Base-by-base conservation (phyloP, 345 rosid genomes). In the Hibiscus tridactylites region DNA sequence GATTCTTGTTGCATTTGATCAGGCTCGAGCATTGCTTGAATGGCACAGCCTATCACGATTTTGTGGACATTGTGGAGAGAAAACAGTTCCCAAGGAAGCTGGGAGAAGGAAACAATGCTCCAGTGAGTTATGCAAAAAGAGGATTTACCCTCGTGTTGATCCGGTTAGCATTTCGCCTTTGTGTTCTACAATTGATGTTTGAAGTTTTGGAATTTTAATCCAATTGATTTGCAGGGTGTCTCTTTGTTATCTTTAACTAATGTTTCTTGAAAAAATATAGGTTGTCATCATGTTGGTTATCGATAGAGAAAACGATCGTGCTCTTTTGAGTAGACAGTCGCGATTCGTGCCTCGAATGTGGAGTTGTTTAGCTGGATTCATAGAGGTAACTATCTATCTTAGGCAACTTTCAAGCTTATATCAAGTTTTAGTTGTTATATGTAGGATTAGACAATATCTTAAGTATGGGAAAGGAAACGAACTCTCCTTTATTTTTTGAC, bases 281-380 rank as follows among this genome's bases (percentile, higher is more conserved):
- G 97, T 90, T 75, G 98, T 94, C 74, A 91, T 94, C 75, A 94
- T 94, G 98, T 83, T 91, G 76, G 96, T 91, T 63, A 88, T 94
- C 71, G 98, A 94, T 72, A 82, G 74, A 81, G 93, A 91, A 78
- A 91, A 94, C 75, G 97, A 90, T 13, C 76, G 93, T 16, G 96
- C 78, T 42, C 96, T 94, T 74, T 77, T 94, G 74, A 85, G 96
- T 80, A 86, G 90, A 61, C 97, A 88, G 28, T 84, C 95, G n/a
- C 88, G 98, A 80, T 88, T 44, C 79, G 96, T 90, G 28, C 97
- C 97, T 17, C 84, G 97, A 67, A 87, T 94, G 95, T 94, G 98
- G 97, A 94, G 95, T 80, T 94, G 98, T 83, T 81, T 90, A 81
- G 92, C 96, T 58, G 98, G 97, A 63, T 94, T 94, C 79, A 81